Base-by-base conservation (phyloP, 1,284 basidiomycete species). In the Clitocybe nebularis region DNA sequence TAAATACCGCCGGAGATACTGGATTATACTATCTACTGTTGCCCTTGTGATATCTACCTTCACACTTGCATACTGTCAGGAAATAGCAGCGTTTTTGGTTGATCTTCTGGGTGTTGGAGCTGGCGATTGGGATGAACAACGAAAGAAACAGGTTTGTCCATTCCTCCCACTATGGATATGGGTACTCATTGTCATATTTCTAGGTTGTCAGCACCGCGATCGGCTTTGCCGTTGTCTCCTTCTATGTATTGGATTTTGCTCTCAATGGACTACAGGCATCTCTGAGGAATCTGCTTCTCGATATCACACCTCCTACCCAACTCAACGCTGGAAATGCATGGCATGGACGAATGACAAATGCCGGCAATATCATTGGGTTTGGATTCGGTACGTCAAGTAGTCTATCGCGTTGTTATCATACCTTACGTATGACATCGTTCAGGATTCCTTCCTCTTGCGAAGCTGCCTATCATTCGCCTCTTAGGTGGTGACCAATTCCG, bases 401-500 rank as follows among this genome's bases (percentile, higher is more conserved):
- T 39, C 17, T 14, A 16, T 44, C 37, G 14, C 25, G 25, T 39
- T 23, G 20, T 23, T 25, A 17, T 32, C 9, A 11, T 40, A 8
- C 28, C 4, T 32, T 23, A 23, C 30, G 8, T 20, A 37, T n/a
- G 39, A 43, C 28, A 39, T 42, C 42, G 14, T 42, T 9, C 19
- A 82, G 92, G 93, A 19, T 96, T 90, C 68, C 61, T 94, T 39
- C 89, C 95, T 16, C 76, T 98, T 20, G 81, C 80, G 0, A 69
- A 79, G 41, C 69, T 93, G 46, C 84, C 85, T 2, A 64, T 90
- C 35, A 74, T 98, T 33, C 68, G 79, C 11, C 77, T 87, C 43
- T 67, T 98, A n/a, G 93, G 94, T 24, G 94, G 93, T 2, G 82
- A 79, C 26, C 96, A 99, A 61, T 99, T 99, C 69, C 81, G 95